Conservation (phyloP, 2,329 filamentous ascomycete species). For the Pseudocercospora crystallina region DNA sequence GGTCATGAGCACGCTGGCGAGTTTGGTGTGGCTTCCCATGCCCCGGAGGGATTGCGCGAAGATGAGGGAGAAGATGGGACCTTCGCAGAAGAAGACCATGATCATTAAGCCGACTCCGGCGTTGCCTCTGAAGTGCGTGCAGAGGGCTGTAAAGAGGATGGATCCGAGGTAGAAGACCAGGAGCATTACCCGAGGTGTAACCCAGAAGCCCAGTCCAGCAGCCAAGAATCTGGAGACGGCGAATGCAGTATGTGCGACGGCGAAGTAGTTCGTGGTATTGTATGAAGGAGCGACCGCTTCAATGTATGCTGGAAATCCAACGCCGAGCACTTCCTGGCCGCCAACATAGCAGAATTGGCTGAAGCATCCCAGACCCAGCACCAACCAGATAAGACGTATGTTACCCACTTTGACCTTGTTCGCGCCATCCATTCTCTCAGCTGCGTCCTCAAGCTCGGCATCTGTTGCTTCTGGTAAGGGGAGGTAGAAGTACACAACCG, state of each 20-base stretch:
- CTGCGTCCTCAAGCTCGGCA: conserved; percentile 57
- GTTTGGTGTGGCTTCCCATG: conserved; percentile 58
- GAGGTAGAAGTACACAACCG: conserved; percentile 61
- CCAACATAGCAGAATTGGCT: conserved; percentile 62
- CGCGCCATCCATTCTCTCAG: conserved; percentile 51
- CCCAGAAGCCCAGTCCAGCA: conserved; percentile 52
- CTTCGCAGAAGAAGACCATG: conserved; percentile 60
- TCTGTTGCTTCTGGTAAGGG: conserved; percentile 63
- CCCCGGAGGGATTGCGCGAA: conserved; percentile 60
- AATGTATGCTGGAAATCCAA: conserved; percentile 49
- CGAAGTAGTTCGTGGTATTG: conserved; percentile 45
- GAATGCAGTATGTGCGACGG: conserved; percentile 59
- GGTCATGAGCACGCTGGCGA: conserved; percentile 55
- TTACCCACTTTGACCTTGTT: conserved; percentile 48
- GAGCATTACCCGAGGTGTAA: conserved; percentile 61
- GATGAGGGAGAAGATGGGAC: conserved; percentile 59
- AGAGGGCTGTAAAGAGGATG: conserved; percentile 53
- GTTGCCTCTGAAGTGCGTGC: conserved; percentile 50
- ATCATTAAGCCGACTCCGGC: conserved; percentile 50
- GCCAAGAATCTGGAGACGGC: conserved; percentile 59
- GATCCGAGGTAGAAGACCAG: conserved; percentile 54
- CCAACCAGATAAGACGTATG: conserved; percentile 56
- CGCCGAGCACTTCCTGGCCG: conserved; percentile 58
- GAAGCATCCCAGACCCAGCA: conserved; percentile 55
- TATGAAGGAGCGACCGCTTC: conserved; percentile 38